phyloP scores from a whole-genome alignment of 192 early-diverging fungal genomes.

The Linnemannia exigua region DNA sequence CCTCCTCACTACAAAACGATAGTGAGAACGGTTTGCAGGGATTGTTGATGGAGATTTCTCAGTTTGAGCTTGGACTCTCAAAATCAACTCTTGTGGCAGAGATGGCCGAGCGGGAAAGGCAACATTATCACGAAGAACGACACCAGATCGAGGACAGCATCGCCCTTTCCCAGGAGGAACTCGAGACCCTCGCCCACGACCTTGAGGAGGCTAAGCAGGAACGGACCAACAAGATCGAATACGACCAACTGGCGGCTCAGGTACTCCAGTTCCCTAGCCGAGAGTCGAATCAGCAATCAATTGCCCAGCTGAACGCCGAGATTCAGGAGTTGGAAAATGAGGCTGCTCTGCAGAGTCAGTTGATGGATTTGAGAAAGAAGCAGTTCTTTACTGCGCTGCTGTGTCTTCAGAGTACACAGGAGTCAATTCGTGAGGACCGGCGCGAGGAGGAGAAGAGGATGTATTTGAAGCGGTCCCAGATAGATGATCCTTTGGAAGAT shows the following conservation, averaged over 20 bases:
- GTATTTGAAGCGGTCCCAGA: slow-evolving; percentile 21
- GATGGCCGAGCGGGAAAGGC: slow-evolving; percentile 43
- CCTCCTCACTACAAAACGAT: background rate
- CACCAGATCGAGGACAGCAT: slow-evolving; percentile 26
- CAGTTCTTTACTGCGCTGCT: slow-evolving; percentile 41
- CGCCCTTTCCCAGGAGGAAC: slow-evolving; percentile 20
- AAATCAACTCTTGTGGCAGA: slow-evolving; percentile 38
- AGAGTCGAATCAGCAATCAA: slow-evolving; percentile 27
- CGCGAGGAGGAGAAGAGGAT: slow-evolving; percentile 29
- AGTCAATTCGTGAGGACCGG: slow-evolving; percentile 45
- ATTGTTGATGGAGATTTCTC: slow-evolving; percentile 28
- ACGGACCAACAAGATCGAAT: slow-evolving; percentile 48
- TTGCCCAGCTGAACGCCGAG: slow-evolving; percentile 24
- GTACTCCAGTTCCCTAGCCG: slow-evolving; percentile 34
- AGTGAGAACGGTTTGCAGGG: slow-evolving; percentile 26
- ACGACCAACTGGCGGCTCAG: slow-evolving; percentile 30
- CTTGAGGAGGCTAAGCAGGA: slow-evolving; percentile 41
- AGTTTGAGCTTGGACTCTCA: slow-evolving; percentile 33
- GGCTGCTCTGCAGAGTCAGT: slow-evolving; percentile 17
- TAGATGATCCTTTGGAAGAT: slow-evolving; percentile 25
- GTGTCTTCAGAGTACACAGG: slow-evolving; percentile 35
- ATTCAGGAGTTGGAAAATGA: slow-evolving; percentile 37
- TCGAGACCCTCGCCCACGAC: slow-evolving; percentile 23
- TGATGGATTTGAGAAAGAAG: slow-evolving; percentile 34
- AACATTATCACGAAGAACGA: slow-evolving; percentile 39